A percentile compares a stretch with the other conserved stretches of the same genome.
Conservation (phyloP, 2,329 filamentous ascomycete species). For the Sclerotinia subarctica region DNA sequence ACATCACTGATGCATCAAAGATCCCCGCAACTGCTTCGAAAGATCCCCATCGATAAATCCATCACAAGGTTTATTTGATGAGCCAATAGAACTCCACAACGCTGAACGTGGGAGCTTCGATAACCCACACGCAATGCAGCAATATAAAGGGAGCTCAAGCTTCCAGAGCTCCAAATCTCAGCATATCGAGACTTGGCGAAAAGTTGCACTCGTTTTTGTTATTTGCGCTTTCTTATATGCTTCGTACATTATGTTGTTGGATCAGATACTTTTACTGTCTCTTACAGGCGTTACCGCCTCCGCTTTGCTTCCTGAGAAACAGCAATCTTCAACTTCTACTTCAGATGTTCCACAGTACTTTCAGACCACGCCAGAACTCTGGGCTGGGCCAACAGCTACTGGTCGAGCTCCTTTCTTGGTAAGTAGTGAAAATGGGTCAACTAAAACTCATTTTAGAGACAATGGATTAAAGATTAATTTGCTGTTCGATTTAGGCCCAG, state of each 20-base stretch:
- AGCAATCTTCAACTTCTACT: constrained; percentile 4
- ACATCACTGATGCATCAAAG: neutral
- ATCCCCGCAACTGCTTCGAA: constrained; percentile 1
- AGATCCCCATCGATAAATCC: neutral
- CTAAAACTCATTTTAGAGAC: no score
- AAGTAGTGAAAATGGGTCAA: neutral
- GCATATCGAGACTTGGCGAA: constrained; percentile 4
- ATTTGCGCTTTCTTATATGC: constrained; percentile 21
- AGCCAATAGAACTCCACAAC: neutral
- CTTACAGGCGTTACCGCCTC: constrained; percentile 17
- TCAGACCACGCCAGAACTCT: constrained; percentile 58
- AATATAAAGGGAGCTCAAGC: constrained; percentile 18
- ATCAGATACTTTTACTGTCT: constrained; percentile 13
- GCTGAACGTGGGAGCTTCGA: neutral
- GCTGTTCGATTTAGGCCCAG: constrained; percentile 47
- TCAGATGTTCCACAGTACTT: constrained; percentile 58
- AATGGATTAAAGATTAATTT: neutral
- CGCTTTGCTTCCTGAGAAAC: constrained; percentile 6
- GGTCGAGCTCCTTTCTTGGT: constrained; percentile 63
- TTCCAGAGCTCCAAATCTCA: neutral
- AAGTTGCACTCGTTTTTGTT: constrained; percentile 14
- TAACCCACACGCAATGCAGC: neutral
- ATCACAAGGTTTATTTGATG: constrained; percentile 1
- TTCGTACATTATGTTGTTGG: constrained; percentile 21
- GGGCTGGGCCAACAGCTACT: constrained; percentile 66